phyloP scores from a whole-genome alignment of 169 alveolate genomes.

The Miamiensis avidus region DNA sequence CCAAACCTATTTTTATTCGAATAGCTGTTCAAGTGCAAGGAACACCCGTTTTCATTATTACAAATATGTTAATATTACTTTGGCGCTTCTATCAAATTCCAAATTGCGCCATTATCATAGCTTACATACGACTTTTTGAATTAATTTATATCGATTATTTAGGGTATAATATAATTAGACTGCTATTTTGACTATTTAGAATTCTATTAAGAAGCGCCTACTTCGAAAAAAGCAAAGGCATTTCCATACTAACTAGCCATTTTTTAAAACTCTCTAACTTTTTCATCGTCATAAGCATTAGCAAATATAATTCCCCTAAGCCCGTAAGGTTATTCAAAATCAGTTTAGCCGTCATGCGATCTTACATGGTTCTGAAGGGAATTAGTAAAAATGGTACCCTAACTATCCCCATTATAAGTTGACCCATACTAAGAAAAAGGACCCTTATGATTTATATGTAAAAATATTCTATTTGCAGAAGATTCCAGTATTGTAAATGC shows the following conservation, averaged over 20 bases:
- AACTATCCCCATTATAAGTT: not conserved
- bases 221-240: not conserved
- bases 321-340: not conserved
- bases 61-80: conserved; percentile 92
- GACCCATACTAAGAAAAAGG: not conserved
- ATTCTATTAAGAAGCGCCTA: not conserved
- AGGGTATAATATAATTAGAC: no score
- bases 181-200: no score
- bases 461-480: no score
- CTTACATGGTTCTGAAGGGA: not conserved
- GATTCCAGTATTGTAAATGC: not conserved
- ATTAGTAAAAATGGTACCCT: not conserved
- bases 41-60: conserved; percentile 88
- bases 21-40: conserved; percentile 84
- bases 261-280: not conserved
- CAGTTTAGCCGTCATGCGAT: not conserved
- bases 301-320: not conserved
- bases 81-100: conserved; percentile 97
- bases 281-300: not conserved
- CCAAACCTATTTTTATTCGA: conserved; percentile 86
- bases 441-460: no score
- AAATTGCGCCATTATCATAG: conserved; percentile 97
- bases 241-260: not conserved
- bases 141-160: not conserved
- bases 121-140: not conserved